Evolutionary conservation across 306 rosid genomes (phyloP).

Genomic region (Sophora flavescens): DNA sequence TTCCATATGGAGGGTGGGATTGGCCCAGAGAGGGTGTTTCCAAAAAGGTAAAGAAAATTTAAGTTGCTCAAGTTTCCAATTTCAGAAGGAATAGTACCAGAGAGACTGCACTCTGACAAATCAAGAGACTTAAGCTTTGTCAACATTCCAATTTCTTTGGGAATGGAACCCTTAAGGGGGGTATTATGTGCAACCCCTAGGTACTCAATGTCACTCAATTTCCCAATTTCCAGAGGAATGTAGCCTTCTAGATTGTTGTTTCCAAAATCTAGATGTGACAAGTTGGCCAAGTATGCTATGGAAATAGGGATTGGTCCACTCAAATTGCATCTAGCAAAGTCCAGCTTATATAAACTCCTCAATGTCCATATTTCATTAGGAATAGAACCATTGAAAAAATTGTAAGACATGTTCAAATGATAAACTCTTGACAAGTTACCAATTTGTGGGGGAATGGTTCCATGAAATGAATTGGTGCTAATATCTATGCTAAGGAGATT

Average conservation of each 20-base stretch:
- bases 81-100: constrained; percentile 27
- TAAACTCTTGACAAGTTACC: constrained; percentile 36
- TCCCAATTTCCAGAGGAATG: constrained; percentile 24
- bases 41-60: neutral
- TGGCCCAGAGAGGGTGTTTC: constrained; percentile 29
- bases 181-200: neutral
- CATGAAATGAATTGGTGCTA: constrained; percentile 10
- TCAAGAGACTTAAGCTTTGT: neutral
- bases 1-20: constrained; percentile 46
- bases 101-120: neutral
- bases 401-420: constrained; percentile 40
- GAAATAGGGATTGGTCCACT: constrained; percentile 37
- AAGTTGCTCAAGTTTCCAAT: constrained; percentile 3
- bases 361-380: constrained; percentile 45
- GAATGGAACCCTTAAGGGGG: constrained; percentile 24
- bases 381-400: constrained; percentile 42
- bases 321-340: constrained; percentile 23
- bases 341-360: constrained; percentile 23
- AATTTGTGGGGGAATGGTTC: constrained; percentile 48
- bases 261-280: constrained; percentile 39
- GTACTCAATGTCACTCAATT: neutral
- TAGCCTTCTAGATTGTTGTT: neutral
- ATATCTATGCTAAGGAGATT: constrained; percentile 39
- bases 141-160: constrained; percentile 43
- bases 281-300: constrained; percentile 46